phyloP scores from a whole-genome alignment of 768 basidiomycete genomes.

The Lanmaoa pseudosensibilis region DNA sequence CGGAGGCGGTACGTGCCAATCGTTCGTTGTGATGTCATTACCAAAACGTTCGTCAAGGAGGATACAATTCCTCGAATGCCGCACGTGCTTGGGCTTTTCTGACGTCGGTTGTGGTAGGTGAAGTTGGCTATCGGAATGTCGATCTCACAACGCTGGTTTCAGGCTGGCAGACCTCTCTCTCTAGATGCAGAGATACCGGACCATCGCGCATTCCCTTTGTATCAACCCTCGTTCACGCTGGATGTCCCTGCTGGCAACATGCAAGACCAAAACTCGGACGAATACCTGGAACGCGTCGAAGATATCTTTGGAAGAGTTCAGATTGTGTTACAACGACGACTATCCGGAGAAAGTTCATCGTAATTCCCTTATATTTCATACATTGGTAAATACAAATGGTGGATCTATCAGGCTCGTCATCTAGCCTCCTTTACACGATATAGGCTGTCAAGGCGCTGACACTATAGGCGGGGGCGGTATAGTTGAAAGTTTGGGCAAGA shows the following conservation, averaged over 20 bases:
- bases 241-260: constrained; percentile 73
- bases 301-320: constrained; percentile 39
- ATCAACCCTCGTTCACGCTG: constrained; percentile 79
- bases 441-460: constrained; percentile 35
- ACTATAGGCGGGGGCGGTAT: constrained; percentile 50
- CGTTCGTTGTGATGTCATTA: not conserved
- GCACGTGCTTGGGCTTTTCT: constrained; percentile 86
- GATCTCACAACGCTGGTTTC: not conserved
- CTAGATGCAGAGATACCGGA: constrained; percentile 73
- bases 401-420: not conserved
- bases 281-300: constrained; percentile 51
- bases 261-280: constrained; percentile 68
- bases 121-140: not conserved
- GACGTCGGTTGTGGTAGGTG: constrained; percentile 71
- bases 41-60: constrained; percentile 48
- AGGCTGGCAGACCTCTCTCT: constrained; percentile 57
- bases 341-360: not conserved
- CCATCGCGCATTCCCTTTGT: constrained; percentile 68
- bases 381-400: not conserved
- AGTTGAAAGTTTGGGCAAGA: constrained; percentile 54
- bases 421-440: constrained; percentile 1
- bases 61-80: constrained; percentile 80
- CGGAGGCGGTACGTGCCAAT: constrained; percentile 58
- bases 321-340: constrained; percentile 17
- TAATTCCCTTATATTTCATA: not conserved